A percentile compares a stretch with the other conserved stretches of the same genome.
Evolutionary conservation across 768 basidiomycete genomes (phyloP).

Genomic region (Holtermannia corniformis): DNA sequence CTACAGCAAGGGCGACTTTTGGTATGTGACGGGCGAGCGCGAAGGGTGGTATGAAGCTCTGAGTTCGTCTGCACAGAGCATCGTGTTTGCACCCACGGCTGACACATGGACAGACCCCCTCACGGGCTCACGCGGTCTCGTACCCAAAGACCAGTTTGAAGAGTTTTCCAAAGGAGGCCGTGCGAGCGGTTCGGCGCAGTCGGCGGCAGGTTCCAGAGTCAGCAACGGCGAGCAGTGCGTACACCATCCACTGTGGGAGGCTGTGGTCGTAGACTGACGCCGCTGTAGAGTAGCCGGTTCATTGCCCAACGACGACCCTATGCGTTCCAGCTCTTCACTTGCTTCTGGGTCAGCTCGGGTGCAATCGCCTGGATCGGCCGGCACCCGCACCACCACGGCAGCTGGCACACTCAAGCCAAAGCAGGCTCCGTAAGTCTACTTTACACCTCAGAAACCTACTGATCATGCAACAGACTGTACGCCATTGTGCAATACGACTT

Average conservation of each 20-base stretch:
- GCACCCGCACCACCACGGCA: slow-evolving; percentile 3
- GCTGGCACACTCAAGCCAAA: slow-evolving; percentile 6
- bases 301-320: too few relatives aligned
- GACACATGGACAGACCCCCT: slow-evolving; percentile 58
- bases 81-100: too few relatives aligned
- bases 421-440: slow-evolving; percentile 13
- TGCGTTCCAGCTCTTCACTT: background rate
- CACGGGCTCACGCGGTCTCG: slow-evolving; percentile 79
- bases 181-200: background rate
- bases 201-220: background rate
- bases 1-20: slow-evolving; percentile 92
- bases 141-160: slow-evolving; percentile 79
- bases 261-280: too few relatives aligned
- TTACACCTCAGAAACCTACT: slow-evolving; percentile 40
- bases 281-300: too few relatives aligned
- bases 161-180: slow-evolving; percentile 62
- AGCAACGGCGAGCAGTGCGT: background rate
- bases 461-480: slow-evolving; percentile 64
- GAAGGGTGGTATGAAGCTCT: slow-evolving; percentile 84
- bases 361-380: background rate
- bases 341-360: background rate
- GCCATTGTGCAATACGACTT: slow-evolving; percentile 96
- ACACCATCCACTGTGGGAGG: too few relatives aligned
- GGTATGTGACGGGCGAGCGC: slow-evolving; percentile 78
- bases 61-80: slow-evolving; percentile 48